Evolutionary conservation across 2,329 filamentous ascomycete genomes (phyloP).

Genomic region (Onygenales sp.): DNA sequence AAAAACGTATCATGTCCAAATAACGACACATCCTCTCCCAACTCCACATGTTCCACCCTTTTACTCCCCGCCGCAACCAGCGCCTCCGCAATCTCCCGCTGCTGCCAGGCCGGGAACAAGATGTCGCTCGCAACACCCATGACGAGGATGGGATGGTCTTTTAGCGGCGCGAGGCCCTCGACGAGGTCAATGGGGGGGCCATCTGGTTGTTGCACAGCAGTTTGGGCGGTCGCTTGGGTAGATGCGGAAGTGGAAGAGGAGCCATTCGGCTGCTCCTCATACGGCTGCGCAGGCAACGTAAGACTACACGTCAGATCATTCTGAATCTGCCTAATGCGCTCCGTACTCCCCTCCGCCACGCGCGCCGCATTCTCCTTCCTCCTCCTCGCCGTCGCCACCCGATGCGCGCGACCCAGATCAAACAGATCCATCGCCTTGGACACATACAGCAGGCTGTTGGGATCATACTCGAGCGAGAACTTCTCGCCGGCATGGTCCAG

Average conservation of each 20-base stretch:
- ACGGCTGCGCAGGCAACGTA: constrained; percentile 72
- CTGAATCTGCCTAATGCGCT: constrained; percentile 10
- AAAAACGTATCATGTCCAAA: constrained; percentile 97
- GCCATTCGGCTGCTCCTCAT: constrained; percentile 61
- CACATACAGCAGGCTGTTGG: constrained; percentile 90
- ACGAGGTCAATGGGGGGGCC: constrained; percentile 71
- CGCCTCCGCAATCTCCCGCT: constrained; percentile 83
- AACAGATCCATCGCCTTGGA: constrained; percentile 99
- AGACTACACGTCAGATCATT: constrained; percentile 59
- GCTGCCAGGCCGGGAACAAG: constrained; percentile 95
- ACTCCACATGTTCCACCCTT: constrained; percentile 75
- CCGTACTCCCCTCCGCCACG: constrained; percentile 40
- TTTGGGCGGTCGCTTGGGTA: constrained; percentile 7
- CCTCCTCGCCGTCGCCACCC: constrained; percentile 52
- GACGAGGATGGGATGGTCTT: constrained; percentile 72
- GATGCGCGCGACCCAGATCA: constrained; percentile 68
- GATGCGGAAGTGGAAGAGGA: not conserved
- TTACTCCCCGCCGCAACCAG: constrained; percentile 68
- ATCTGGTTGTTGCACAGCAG: constrained; percentile 22
- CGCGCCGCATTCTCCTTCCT: constrained; percentile 52
- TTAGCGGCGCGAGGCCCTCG: constrained; percentile 59
- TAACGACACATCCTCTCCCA: constrained; percentile 86
- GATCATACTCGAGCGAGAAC: constrained; percentile 92
- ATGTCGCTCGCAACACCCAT: constrained; percentile 95
- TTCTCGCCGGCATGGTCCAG: constrained; percentile 97